Conservation (phyloP, 495 filamentous ascomycete species). For the Annulohypoxylon moriforme region DNA sequence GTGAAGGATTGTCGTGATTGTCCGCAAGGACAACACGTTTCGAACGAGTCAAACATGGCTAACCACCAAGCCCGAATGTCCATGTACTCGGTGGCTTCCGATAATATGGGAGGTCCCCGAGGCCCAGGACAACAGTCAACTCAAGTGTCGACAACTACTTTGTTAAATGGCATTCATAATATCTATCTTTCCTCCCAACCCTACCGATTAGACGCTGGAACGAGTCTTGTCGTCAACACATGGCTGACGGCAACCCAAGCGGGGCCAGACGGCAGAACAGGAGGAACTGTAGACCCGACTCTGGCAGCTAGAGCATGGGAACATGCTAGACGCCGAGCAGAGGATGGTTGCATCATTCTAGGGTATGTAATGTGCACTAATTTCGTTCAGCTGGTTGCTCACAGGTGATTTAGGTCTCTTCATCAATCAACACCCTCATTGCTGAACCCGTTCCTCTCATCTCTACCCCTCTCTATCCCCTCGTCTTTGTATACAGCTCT, state of each 20-base stretch:
- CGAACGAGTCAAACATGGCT: slow-evolving; percentile 68
- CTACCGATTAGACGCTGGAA: slow-evolving; percentile 88
- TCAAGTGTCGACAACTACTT: slow-evolving; percentile 90
- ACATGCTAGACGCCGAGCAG: slow-evolving; percentile 92
- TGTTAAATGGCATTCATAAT: slow-evolving; percentile 91
- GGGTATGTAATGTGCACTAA: slow-evolving; percentile 63
- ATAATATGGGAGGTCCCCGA: slow-evolving; percentile 67
- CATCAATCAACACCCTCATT: slow-evolving; percentile 90
- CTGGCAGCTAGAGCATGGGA: slow-evolving; percentile 91
- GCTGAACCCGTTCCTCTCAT: slow-evolving; percentile 80
- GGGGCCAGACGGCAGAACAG: slow-evolving; percentile 71
- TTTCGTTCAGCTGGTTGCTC: slow-evolving; percentile 23
- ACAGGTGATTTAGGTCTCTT: slow-evolving; percentile 70
- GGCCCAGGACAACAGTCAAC: slow-evolving; percentile 71
- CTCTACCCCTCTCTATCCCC: slow-evolving; percentile 82
- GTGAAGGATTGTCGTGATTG: slow-evolving; percentile 49
- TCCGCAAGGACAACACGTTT: slow-evolving; percentile 50
- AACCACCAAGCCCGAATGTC: slow-evolving; percentile 77
- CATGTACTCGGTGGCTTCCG: slow-evolving; percentile 82
- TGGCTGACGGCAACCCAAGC: slow-evolving; percentile 82
- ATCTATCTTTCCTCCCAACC: slow-evolving; percentile 84
- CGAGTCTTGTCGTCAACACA: slow-evolving; percentile 93
- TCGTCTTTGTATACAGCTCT: slow-evolving; percentile 78
- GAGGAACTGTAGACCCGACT: slow-evolving; percentile 82
- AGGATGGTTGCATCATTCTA: slow-evolving; percentile 93